Percentiles rank a stretch among this genome's conserved stretches.
Conservation (phyloP, 306 rosid genomes). For the Macrotyloma uniflorum region DNA sequence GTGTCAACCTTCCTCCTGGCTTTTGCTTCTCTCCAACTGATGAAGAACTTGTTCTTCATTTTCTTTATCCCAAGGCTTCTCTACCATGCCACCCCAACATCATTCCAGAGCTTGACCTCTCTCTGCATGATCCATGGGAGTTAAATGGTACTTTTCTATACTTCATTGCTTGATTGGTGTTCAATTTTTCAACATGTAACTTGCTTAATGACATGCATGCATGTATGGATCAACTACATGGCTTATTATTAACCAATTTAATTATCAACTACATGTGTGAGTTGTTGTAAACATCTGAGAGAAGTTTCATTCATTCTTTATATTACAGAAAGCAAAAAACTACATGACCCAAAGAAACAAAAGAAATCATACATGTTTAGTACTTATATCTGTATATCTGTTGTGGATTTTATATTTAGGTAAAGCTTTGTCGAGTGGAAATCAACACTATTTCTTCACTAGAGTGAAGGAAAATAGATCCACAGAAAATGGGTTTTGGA, state of each 20-base stretch:
- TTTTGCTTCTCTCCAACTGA: conserved; percentile 61
- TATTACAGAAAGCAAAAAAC: too few relatives aligned
- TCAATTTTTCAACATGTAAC: neutral
- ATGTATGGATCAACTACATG: conserved; percentile 10
- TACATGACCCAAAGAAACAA: too few relatives aligned
- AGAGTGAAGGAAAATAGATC: conserved; percentile 43
- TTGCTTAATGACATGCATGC: conserved; percentile 19
- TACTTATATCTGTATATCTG: neutral
- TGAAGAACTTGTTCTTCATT: conserved; percentile 58
- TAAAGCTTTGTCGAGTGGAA: conserved; percentile 51
- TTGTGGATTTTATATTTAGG: conserved; percentile 32
- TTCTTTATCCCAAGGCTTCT: conserved; percentile 49
- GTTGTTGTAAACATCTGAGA: too few relatives aligned
- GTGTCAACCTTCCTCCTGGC: conserved; percentile 58
- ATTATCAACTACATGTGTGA: too few relatives aligned
- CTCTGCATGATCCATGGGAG: conserved; percentile 49
- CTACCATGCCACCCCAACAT: conserved; percentile 51
- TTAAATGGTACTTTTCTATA: conserved; percentile 44
- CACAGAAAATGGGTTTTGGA: conserved; percentile 58
- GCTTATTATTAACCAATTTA: too few relatives aligned
- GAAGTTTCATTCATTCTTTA: too few relatives aligned
- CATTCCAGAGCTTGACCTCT: conserved; percentile 54
- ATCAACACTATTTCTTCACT: conserved; percentile 50
- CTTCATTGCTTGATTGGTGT: neutral
- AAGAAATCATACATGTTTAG: neutral